Evolutionary conservation across 257 asterid genomes (phyloP).

Genomic region (Henckelia pumila): DNA sequence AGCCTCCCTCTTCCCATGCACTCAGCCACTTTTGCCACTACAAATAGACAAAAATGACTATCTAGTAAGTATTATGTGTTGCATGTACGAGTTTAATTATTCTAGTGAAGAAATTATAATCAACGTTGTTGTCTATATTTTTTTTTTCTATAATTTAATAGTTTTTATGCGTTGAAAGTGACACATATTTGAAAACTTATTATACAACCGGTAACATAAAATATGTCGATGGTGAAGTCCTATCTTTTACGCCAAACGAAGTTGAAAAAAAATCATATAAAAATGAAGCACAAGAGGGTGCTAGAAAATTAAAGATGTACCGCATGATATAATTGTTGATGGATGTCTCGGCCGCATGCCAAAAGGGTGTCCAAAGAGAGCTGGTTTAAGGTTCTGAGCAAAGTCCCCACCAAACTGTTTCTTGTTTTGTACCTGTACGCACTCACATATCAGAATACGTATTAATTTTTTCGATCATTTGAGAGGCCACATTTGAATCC

Average conservation of each 20-base stretch:
- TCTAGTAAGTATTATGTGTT: background rate
- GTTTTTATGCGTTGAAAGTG: no score
- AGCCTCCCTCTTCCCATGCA: slow-evolving; percentile 27
- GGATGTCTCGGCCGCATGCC: slow-evolving; percentile 58
- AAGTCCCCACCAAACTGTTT: slow-evolving; percentile 33
- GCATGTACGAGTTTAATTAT: no score
- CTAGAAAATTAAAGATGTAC: slow-evolving; percentile 42
- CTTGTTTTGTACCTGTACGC: slow-evolving; percentile 41
- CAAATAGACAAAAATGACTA: background rate
- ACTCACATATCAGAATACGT: background rate
- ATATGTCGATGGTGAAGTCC: no score
- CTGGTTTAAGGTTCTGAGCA: slow-evolving; percentile 55
- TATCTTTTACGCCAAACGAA: no score
- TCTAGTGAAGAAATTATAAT: background rate
- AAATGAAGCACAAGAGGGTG: background rate
- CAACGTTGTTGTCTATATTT: background rate
- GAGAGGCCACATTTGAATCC: background rate
- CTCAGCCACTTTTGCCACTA: slow-evolving; percentile 82
- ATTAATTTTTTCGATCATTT: no score
- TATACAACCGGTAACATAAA: no score
- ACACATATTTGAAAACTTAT: no score
- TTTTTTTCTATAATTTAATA: no score
- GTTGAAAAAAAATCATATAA: no score
- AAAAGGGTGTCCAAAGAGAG: slow-evolving; percentile 54
- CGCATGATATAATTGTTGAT: slow-evolving; percentile 41